These are phyloP conservation scores for Ganoderma lucidum DNA, from an alignment of 1,284 basidiomycete genomes.

Conservation along the genomic window DNA sequence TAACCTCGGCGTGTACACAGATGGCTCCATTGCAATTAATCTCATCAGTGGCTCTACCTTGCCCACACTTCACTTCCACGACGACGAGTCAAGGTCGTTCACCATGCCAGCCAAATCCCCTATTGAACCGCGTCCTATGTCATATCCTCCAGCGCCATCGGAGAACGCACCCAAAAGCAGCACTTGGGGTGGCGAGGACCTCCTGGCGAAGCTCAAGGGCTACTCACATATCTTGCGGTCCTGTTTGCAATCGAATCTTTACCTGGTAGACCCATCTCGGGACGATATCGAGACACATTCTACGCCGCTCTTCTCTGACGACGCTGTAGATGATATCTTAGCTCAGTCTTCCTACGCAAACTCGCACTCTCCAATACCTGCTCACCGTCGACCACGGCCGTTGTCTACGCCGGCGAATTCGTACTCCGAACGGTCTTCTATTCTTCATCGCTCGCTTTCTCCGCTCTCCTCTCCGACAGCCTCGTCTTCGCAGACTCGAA, in stretches of 20 bases:
- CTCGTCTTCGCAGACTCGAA: constrained; percentile 70
- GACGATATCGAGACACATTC: constrained; percentile 92
- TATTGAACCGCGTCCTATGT: constrained; percentile 45
- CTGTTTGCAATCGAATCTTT: constrained; percentile 82
- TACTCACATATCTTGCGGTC: constrained; percentile 84
- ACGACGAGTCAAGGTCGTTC: constrained; percentile 90
- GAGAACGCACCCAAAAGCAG: constrained; percentile 47
- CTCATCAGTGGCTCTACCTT: constrained; percentile 90
- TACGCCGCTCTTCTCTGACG: constrained; percentile 80
- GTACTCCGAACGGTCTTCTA: constrained; percentile 74
- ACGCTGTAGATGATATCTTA: constrained; percentile 84
- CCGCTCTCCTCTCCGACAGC: constrained; percentile 52
- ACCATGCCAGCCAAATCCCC: constrained; percentile 58
- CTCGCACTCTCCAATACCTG: constrained; percentile 84
- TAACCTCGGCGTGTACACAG: constrained; percentile 43
- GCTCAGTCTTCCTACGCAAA: constrained; percentile 78
- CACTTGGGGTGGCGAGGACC: constrained; percentile 88
- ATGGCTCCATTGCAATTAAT: constrained; percentile 83
- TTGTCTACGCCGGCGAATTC: constrained; percentile 62
- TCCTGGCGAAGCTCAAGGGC: constrained; percentile 74
- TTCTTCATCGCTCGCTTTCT: constrained; percentile 78
- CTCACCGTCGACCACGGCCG: constrained; percentile 77
- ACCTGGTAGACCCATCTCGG: constrained; percentile 91
- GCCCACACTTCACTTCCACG: constrained; percentile 94
- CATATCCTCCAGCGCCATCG: constrained; percentile 71